Conservation (phyloP, 345 rosid species). For the Sisymbrium irio region DNA sequence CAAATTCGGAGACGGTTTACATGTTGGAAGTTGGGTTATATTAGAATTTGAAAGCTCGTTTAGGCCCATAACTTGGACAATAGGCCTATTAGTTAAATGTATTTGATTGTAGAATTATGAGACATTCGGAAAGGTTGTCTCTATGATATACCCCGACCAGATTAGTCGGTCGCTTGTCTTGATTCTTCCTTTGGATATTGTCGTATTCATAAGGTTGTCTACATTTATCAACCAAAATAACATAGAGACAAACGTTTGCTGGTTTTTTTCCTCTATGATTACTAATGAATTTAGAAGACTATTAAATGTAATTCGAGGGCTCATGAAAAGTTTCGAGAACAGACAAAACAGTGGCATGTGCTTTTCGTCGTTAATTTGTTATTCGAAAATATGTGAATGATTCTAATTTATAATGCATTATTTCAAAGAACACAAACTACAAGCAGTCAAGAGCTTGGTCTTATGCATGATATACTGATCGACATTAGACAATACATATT, state of each 20-base stretch:
- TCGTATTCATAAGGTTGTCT: not conserved
- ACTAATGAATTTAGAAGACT: not conserved
- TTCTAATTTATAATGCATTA: conserved; percentile 6
- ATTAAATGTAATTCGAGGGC: not conserved
- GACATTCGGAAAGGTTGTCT: not conserved
- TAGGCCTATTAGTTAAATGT: not conserved
- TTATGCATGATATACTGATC: not conserved
- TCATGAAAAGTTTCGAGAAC: not conserved
- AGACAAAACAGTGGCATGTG: conserved; percentile 23
- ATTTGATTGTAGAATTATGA: not conserved
- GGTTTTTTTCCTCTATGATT: not conserved
- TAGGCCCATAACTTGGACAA: not conserved
- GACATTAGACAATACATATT: not conserved
- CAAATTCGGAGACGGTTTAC: not conserved
- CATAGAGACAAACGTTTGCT: not conserved
- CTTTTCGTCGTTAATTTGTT: conserved; percentile 12
- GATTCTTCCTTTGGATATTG: not conserved
- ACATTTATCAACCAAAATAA: not conserved
- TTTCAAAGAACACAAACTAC: conserved; percentile 11
- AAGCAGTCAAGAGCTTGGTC: conserved; percentile 8
- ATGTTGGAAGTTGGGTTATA: not conserved
- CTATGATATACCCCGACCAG: not conserved
- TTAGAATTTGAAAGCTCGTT: not conserved
- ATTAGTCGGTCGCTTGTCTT: conserved; percentile 5
- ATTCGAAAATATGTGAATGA: not conserved